Conservation (phyloP, 2,329 filamentous ascomycete species). For the Neopestalotiopsis sp. region DNA sequence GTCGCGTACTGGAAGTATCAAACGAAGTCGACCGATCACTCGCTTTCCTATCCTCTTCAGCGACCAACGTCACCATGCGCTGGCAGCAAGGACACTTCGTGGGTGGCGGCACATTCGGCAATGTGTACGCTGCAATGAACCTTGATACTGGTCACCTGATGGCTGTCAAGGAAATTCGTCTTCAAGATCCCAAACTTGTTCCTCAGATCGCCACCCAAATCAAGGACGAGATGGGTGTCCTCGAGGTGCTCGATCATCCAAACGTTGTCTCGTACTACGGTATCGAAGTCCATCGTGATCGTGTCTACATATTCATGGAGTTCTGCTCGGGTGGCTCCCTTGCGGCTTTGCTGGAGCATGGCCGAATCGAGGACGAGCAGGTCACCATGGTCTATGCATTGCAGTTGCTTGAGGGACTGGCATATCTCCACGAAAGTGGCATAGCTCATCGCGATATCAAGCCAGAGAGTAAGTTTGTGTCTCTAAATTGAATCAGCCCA, state of each 20-base stretch:
- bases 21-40: constrained; percentile 96
- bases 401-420: constrained; percentile 91
- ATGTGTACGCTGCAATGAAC: constrained; percentile 97
- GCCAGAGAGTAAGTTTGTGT: constrained; percentile 76
- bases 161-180: constrained; percentile 97
- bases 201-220: constrained; percentile 94
- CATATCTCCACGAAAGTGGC: constrained; percentile 87
- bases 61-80: constrained; percentile 91
- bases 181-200: constrained; percentile 96
- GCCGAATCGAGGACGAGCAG: constrained; percentile 95
- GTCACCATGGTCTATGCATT: constrained; percentile 97
- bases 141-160: constrained; percentile 94
- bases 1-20: constrained; percentile 88
- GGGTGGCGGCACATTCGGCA: constrained; percentile 95
- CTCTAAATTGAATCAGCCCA: constrained; percentile 12
- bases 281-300: constrained; percentile 96
- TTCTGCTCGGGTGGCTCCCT: constrained; percentile 96
- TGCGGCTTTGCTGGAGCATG: constrained; percentile 88
- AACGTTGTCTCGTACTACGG: constrained; percentile 98
- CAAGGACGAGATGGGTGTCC: constrained; percentile 93
- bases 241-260: constrained; percentile 94
- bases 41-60: constrained; percentile 90
- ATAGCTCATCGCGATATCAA: constrained; percentile 98
- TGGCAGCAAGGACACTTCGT: constrained; percentile 99
- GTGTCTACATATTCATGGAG: constrained; percentile 99